Conservation (phyloP, 1,284 basidiomycete species). For the Sanguinoderma infundibulare region DNA sequence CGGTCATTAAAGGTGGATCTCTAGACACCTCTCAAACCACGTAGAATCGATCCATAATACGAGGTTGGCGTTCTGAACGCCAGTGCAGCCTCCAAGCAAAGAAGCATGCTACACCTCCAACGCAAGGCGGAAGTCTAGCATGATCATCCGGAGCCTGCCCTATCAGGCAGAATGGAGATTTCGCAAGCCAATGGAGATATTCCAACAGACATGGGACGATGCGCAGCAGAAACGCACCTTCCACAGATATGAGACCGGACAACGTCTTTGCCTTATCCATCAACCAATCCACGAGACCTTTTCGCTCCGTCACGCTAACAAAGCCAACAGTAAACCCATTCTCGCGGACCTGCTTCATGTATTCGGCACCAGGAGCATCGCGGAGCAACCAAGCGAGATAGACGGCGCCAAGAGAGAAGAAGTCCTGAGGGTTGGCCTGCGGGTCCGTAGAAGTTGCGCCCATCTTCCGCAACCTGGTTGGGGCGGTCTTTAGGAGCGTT, state of each 20-base stretch:
- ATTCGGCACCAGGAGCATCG: slow-evolving; percentile 79
- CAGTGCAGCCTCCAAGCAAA: too few species aligned
- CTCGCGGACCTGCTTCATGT: slow-evolving; percentile 84
- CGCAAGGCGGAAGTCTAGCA: too few species aligned
- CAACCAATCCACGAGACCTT: slow-evolving; percentile 83
- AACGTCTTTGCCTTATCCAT: slow-evolving; percentile 65
- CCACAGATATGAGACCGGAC: slow-evolving; percentile 59
- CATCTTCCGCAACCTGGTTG: slow-evolving; percentile 77
- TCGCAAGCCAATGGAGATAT: too few species aligned
- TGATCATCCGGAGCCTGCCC: too few species aligned
- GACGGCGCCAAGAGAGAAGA: slow-evolving; percentile 81
- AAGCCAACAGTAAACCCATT: slow-evolving; percentile 74
- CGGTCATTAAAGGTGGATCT: too few species aligned
- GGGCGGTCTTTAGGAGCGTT: slow-evolving; percentile 67
- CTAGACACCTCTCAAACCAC: too few species aligned
- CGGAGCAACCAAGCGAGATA: slow-evolving; percentile 80
- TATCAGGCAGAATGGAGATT: too few species aligned
- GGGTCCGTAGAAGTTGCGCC: slow-evolving; percentile 45
- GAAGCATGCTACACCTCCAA: too few species aligned
- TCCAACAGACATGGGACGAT: too few species aligned
- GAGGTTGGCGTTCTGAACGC: too few species aligned
- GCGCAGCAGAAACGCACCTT: slow-evolving; percentile 45
- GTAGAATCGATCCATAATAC: too few species aligned
- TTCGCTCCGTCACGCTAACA: slow-evolving; percentile 87
- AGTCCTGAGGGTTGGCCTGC: slow-evolving; percentile 53